Evolutionary conservation across 306 rosid genomes (phyloP).

Genomic region (Fragaria vesca): DNA sequence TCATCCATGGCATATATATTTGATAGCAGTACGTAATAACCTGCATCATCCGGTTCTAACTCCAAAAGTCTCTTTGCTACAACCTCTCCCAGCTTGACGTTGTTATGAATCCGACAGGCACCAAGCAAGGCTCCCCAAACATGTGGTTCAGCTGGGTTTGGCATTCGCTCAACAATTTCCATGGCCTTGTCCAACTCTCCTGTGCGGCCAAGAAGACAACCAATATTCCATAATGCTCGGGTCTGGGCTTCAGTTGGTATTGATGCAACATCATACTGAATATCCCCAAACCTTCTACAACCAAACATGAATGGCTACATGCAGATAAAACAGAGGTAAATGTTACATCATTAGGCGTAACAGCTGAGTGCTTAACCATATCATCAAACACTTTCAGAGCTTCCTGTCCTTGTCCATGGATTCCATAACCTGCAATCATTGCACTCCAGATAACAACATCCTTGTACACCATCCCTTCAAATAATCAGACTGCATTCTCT

Average conservation of each 20-base stretch:
- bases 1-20: conserved; percentile 61
- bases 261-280: conserved; percentile 57
- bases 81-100: conserved; percentile 61
- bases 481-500: conserved; percentile 49
- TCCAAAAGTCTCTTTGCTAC: conserved; percentile 57
- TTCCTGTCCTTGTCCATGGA: conserved; percentile 64
- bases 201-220: conserved; percentile 82
- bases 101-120: conserved; percentile 66
- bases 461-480: conserved; percentile 46
- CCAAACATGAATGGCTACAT: conserved; percentile 83
- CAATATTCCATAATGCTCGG: conserved; percentile 65
- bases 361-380: conserved; percentile 49
- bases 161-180: conserved; percentile 53
- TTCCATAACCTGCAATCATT: conserved; percentile 75
- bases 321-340: conserved; percentile 69
- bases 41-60: conserved; percentile 60
- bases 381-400: conserved; percentile 47
- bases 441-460: conserved; percentile 83
- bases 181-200: conserved; percentile 73
- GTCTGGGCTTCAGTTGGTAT: conserved; percentile 47
- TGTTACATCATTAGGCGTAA: conserved; percentile 57
- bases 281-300: conserved; percentile 58
- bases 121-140: conserved; percentile 89
- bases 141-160: conserved; percentile 49
- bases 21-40: conserved; percentile 60